Evolutionary conservation across 495 filamentous ascomycete genomes (phyloP), one percentile per base, ranked within the genome.

Genomic region (Chaetomium cochliodes): DNA sequence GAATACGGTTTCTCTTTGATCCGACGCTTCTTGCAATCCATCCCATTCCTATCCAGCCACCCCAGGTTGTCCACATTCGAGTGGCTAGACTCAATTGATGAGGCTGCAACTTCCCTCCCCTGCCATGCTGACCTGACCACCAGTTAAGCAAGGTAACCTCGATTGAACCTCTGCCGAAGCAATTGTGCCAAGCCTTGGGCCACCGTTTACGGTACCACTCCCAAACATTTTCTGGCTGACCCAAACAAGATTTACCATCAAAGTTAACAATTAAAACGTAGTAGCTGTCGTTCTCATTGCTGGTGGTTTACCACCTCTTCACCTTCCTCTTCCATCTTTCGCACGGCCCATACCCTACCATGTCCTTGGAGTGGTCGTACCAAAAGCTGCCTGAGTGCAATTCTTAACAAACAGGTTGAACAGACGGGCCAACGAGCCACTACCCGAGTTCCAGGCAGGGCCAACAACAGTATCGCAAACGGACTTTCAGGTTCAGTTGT

Each of bases 311-410:
- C 8, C 33, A 12, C 22, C 59, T 52, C 13, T 61, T 61, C 50
- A 61, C 58, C 58, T 65, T 62, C 58, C 58, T 57, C 23, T 65
- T 65, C 41, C 12, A 54, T 5, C 58, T 0, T 39, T 25, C n/a
- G 51, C 53, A 65, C 25, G 23, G 42, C 57, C 49, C 55, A 44
- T 25, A 28, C 3, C 55, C 39, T 26, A 11, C 23, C 12, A 26
- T 37, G 26, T n/a, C 39, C 12, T 44, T 15, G 22, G 3, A 58
- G 54, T 52, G 25, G 62, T n/a, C 33, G 42, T 51, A 51, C 62
- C 37, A 46, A 2, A 41, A 41, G 16, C 11, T 11, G 8, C 18
- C 20, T 3, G 8, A 8, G 23, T 41, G n/a, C 53, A 22, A 3
- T 2, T 20, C 26, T 39, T 9, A 25, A 9, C 15, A 47, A 16